Evolutionary conservation across 1,139 yeast genomes (phyloP).

Genomic region (Kurtzmaniella natalensis): DNA sequence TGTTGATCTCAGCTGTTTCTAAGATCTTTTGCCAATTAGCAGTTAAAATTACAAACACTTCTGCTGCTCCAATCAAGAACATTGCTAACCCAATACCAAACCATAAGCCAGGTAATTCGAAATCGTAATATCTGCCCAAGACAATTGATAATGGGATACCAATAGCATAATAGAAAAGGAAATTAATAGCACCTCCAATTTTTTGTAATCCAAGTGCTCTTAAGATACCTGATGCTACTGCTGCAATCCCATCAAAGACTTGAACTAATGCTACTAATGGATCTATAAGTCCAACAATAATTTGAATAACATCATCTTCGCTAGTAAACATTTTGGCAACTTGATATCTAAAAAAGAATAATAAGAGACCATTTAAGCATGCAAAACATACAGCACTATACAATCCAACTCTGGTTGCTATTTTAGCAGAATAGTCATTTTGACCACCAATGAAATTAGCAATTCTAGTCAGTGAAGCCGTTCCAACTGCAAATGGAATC

Average conservation of each 20-base stretch:
- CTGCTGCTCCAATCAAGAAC: slow-evolving; percentile 61
- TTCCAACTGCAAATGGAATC: slow-evolving; percentile 86
- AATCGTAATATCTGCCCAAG: slow-evolving; percentile 52
- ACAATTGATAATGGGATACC: slow-evolving; percentile 62
- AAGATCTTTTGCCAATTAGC: slow-evolving; percentile 42
- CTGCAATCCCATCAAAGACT: slow-evolving; percentile 75
- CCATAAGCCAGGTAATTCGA: slow-evolving; percentile 76
- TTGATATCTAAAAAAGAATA: slow-evolving; percentile 47
- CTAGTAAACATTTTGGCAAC: slow-evolving; percentile 68
- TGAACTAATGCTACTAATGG: slow-evolving; percentile 75
- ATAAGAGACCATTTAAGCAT: slow-evolving; percentile 45
- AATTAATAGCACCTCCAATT: slow-evolving; percentile 75
- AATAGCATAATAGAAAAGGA: slow-evolving; percentile 66
- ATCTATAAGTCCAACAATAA: slow-evolving; percentile 44
- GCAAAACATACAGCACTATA: slow-evolving; percentile 58
- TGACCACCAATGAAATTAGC: slow-evolving; percentile 86
- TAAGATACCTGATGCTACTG: slow-evolving; percentile 78
- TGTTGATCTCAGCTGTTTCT: slow-evolving; percentile 23
- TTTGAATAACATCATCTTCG: slow-evolving; percentile 58
- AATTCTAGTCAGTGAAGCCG: slow-evolving; percentile 81
- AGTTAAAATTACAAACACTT: slow-evolving; percentile 36
- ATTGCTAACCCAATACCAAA: slow-evolving; percentile 80
- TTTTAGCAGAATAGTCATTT: slow-evolving; percentile 55
- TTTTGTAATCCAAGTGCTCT: slow-evolving; percentile 87
- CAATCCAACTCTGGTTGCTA: slow-evolving; percentile 64